phyloP scores from a whole-genome alignment of 2,329 filamentous ascomycete species.

The Taxawa tesnikishii region DNA sequence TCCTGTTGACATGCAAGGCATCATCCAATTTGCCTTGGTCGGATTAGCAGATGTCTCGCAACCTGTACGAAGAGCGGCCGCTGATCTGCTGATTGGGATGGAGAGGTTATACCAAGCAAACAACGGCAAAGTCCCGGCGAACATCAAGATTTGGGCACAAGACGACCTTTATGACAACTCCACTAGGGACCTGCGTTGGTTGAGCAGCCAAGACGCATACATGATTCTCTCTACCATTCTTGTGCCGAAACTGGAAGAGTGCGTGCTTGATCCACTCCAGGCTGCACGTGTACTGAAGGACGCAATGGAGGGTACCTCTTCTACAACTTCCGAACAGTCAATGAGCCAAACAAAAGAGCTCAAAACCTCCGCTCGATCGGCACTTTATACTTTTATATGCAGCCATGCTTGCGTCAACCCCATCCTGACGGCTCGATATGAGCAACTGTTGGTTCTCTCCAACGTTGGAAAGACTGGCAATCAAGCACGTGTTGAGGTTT shows the following conservation, averaged over 20 bases:
- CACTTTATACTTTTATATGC: slow-evolving; percentile 59
- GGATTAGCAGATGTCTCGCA: slow-evolving; percentile 66
- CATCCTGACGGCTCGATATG: slow-evolving; percentile 54
- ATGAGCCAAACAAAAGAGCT: slow-evolving; percentile 30
- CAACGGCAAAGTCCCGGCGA: slow-evolving; percentile 15
- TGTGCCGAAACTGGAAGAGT: slow-evolving; percentile 73
- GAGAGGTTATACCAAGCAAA: slow-evolving; percentile 31
- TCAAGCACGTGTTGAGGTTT: slow-evolving; percentile 57
- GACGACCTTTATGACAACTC: slow-evolving; percentile 51
- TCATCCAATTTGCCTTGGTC: slow-evolving; percentile 70
- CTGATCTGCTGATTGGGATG: slow-evolving; percentile 50
- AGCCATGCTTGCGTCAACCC: slow-evolving; percentile 62
- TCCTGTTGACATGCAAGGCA: slow-evolving; percentile 57
- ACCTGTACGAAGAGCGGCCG: slow-evolving; percentile 63
- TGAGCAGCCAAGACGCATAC: slow-evolving; percentile 44
- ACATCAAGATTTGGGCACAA: slow-evolving; percentile 42
- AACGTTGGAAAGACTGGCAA: slow-evolving; percentile 59
- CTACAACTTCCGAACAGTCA: slow-evolving; percentile 7
- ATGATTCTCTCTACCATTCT: slow-evolving; percentile 55
- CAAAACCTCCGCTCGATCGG: slow-evolving; percentile 50
- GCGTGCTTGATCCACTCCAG: slow-evolving; percentile 64
- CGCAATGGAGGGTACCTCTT: slow-evolving; percentile 40
- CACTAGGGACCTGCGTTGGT: slow-evolving; percentile 38
- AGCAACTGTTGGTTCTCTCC: slow-evolving; percentile 60
- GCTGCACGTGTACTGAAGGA: slow-evolving; percentile 52